A percentile compares a stretch with the other conserved stretches of the same genome.
Evolutionary conservation across 148 eudicot genomes (phyloP).

Genomic region (Vaccinium corymbosum): DNA sequence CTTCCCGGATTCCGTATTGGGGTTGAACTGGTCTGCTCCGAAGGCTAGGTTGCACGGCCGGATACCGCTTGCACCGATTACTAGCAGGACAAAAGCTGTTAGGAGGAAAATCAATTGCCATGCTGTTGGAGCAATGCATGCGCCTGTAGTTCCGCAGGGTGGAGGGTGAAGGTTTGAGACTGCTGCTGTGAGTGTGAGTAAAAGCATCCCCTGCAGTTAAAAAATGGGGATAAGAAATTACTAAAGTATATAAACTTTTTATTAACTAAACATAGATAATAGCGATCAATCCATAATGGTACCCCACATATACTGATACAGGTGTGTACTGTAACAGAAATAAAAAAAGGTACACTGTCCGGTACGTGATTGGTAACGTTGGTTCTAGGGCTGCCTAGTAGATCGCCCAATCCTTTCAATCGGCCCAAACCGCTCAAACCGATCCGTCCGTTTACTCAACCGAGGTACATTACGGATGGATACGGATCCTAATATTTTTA

Average conservation of each 20-base stretch:
- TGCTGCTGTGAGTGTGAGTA: conserved; percentile 45
- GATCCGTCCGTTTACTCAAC: too few species aligned
- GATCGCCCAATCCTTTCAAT: too few species aligned
- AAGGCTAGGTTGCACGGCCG: conserved; percentile 64
- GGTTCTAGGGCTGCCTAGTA: too few species aligned
- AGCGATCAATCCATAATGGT: too few species aligned
- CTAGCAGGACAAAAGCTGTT: conserved; percentile 30
- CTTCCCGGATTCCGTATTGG: conserved; percentile 50
- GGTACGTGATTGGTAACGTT: background rate
- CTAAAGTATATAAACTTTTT: too few species aligned
- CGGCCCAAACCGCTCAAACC: too few species aligned
- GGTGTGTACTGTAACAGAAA: too few species aligned
- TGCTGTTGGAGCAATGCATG: conserved; percentile 40
- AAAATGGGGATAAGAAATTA: background rate
- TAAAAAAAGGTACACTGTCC: too few species aligned
- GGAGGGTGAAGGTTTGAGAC: conserved; percentile 40
- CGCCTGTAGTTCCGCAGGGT: conserved; percentile 19
- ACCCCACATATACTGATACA: too few species aligned
- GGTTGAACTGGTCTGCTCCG: conserved; percentile 64
- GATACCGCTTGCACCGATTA: conserved; percentile 54
- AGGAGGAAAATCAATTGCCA: conserved; percentile 42
- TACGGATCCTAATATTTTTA: too few species aligned
- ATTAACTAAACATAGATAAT: too few species aligned
- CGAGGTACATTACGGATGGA: too few species aligned
- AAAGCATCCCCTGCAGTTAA: conserved; percentile 39